These are phyloP conservation scores for Xylaria sp. DNA, from an alignment of 2,329 filamentous ascomycete species.

Conservation along the genomic window DNA sequence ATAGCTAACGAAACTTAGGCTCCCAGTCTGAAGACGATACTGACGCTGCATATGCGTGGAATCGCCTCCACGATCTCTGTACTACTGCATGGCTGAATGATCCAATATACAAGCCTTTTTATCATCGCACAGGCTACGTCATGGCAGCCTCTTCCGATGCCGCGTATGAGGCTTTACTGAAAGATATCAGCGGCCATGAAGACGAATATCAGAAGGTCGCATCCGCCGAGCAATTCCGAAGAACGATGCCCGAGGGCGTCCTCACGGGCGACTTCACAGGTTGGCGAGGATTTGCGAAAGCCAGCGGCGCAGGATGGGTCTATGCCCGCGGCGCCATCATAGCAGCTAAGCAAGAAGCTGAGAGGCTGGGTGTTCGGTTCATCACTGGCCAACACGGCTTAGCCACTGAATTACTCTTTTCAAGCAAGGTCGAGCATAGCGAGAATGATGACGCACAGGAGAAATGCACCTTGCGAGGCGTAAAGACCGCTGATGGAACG, in stretches of 20 bases:
- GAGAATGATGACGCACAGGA: not conserved
- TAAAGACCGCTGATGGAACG: constrained; percentile 55
- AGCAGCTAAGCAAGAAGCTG: constrained; percentile 57
- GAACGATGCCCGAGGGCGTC: constrained; percentile 63
- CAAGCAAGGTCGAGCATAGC: constrained; percentile 40
- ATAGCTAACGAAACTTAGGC: constrained; percentile 24
- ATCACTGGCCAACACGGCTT: constrained; percentile 55
- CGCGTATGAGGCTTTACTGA: constrained; percentile 33
- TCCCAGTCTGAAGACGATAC: constrained; percentile 48
- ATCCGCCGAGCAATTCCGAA: constrained; percentile 58
- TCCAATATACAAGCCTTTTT: constrained; percentile 55
- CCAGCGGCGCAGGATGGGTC: constrained; percentile 62
- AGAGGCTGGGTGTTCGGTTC: constrained; percentile 59
- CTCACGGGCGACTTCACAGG: constrained; percentile 60
- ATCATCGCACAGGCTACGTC: constrained; percentile 60
- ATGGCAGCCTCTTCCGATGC: constrained; percentile 42
- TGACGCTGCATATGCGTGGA: constrained; percentile 47
- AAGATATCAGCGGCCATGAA: constrained; percentile 38
- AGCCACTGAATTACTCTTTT: constrained; percentile 53
- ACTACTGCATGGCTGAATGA: constrained; percentile 57
- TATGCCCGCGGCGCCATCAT: constrained; percentile 61
- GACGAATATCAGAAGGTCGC: constrained; percentile 49
- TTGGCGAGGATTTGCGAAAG: constrained; percentile 62
- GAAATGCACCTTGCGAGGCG: constrained; percentile 54
- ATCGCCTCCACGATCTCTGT: constrained; percentile 46